phyloP scores from a whole-genome alignment of 2,329 filamentous ascomycete genomes.

The Penicillium palitans region DNA sequence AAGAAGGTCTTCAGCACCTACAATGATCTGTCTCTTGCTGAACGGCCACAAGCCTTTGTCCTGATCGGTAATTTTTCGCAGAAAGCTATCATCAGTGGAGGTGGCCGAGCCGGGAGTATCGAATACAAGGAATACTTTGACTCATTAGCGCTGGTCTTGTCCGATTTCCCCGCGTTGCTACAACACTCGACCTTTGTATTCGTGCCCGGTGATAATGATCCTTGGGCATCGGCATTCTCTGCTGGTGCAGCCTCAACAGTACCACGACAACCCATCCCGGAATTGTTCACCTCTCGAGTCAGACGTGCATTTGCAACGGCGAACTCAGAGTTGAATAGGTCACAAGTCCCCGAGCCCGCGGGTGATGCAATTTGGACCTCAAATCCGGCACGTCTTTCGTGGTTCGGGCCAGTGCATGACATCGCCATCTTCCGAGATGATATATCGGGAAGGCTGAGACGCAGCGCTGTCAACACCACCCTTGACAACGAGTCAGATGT shows the following conservation, averaged over 20 bases:
- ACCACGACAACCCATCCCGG: slow-evolving; percentile 64
- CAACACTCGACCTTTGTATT: slow-evolving; percentile 83
- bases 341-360: slow-evolving; percentile 52
- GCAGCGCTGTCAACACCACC: slow-evolving; percentile 72
- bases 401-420: slow-evolving; percentile 88
- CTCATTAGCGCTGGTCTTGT: slow-evolving; percentile 74
- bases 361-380: slow-evolving; percentile 84
- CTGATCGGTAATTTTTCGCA: slow-evolving; percentile 80
- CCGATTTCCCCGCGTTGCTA: slow-evolving; percentile 80
- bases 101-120: slow-evolving; percentile 75
- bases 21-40: slow-evolving; percentile 61
- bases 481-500: slow-evolving; percentile 25
- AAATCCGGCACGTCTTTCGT: slow-evolving; percentile 77
- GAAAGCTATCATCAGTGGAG: slow-evolving; percentile 60
- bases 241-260: slow-evolving; percentile 49
- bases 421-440: slow-evolving; percentile 87
- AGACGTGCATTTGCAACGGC: slow-evolving; percentile 76
- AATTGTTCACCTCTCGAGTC: slow-evolving; percentile 85
- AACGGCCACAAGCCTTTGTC: slow-evolving; percentile 75
- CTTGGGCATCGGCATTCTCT: slow-evolving; percentile 84
- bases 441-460: slow-evolving; percentile 73
- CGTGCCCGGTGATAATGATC: slow-evolving; percentile 93
- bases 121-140: slow-evolving; percentile 98
- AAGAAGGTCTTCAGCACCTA: slow-evolving; percentile 76
- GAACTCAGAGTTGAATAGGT: slow-evolving; percentile 65